Conservation (phyloP, 805 yeast species). For the Blastobotrys terrestris region DNA sequence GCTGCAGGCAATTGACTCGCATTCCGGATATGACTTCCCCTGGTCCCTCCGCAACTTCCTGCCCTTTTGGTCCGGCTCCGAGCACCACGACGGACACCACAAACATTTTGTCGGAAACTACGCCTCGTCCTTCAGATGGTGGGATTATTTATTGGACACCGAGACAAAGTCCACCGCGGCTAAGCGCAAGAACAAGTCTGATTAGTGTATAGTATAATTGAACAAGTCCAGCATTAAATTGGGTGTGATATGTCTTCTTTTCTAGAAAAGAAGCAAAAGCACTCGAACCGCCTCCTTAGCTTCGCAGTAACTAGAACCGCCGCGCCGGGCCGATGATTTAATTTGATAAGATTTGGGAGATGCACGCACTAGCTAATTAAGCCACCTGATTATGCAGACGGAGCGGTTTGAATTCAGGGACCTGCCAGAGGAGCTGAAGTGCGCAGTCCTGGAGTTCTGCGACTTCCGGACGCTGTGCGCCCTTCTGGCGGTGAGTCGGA, state of each 20-base stretch:
- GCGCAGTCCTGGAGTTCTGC: slow-evolving; percentile 7
- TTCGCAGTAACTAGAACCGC: too few relatives aligned
- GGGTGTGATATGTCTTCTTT: neutral
- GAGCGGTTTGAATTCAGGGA: slow-evolving; percentile 1
- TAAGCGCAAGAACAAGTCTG: slow-evolving; percentile 11
- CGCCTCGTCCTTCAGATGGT: slow-evolving; percentile 92
- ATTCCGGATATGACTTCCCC: slow-evolving; percentile 97
- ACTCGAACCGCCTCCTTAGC: too few relatives aligned
- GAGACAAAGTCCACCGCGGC: slow-evolving; percentile 31
- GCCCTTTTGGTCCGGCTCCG: slow-evolving; percentile 98
- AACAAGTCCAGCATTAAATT: neutral
- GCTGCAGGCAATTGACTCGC: slow-evolving; percentile 95
- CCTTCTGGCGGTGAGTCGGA: slow-evolving; percentile 8
- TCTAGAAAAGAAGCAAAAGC: too few relatives aligned
- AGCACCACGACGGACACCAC: slow-evolving; percentile 96
- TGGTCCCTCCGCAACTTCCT: slow-evolving; percentile 87
- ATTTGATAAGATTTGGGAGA: too few relatives aligned
- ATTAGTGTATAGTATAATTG: neutral
- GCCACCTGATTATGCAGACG: too few relatives aligned
- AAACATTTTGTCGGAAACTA: slow-evolving; percentile 93
- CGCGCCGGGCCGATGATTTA: too few relatives aligned
- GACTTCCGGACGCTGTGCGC: slow-evolving; percentile 9
- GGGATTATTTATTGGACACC: slow-evolving; percentile 86
- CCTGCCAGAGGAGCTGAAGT: slow-evolving; percentile 12
- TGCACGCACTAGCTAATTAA: neutral